Evolutionary conservation across 192 early-diverging fungal genomes (phyloP).

Genomic region (Coemansia sp.): DNA sequence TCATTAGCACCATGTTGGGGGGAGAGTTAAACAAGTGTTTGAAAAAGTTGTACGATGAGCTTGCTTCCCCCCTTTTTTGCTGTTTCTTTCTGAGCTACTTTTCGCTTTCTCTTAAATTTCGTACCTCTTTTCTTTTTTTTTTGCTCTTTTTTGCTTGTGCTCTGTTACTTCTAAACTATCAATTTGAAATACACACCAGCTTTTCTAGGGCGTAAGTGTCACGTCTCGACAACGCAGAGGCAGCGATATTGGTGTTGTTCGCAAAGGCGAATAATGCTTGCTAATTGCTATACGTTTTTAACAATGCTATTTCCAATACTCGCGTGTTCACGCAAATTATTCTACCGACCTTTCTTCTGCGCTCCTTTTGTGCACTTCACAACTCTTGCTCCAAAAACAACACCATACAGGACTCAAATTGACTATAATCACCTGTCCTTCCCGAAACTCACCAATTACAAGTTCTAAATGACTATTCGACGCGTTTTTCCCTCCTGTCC

Average conservation of each 20-base stretch:
- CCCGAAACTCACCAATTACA: background rate
- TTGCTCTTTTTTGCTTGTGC: constrained; percentile 7
- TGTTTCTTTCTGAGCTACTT: background rate
- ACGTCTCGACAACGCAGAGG: background rate
- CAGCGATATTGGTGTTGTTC: background rate
- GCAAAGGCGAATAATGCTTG: background rate
- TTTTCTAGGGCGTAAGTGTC: constrained; percentile 17
- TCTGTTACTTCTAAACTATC: constrained; percentile 7
- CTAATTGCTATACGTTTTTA: background rate
- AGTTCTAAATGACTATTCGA: background rate
- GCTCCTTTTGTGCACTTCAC: background rate
- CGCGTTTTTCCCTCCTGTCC: background rate
- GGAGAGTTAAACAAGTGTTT: too few species aligned
- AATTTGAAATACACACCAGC: constrained; percentile 6
- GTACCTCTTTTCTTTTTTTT: constrained; percentile 7
- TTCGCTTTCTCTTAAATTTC: constrained; percentile 9
- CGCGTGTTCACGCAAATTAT: background rate
- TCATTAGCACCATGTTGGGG: too few species aligned
- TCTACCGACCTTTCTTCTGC: background rate
- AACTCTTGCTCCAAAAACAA: background rate
- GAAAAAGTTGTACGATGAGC: too few species aligned
- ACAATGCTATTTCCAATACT: background rate
- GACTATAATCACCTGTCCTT: background rate
- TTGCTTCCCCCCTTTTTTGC: background rate
- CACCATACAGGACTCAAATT: background rate